Percentiles rank a stretch among this genome's conserved stretches.
Evolutionary conservation across 345 rosid species (phyloP).

Genomic region (Abelmoschus esculentus): DNA sequence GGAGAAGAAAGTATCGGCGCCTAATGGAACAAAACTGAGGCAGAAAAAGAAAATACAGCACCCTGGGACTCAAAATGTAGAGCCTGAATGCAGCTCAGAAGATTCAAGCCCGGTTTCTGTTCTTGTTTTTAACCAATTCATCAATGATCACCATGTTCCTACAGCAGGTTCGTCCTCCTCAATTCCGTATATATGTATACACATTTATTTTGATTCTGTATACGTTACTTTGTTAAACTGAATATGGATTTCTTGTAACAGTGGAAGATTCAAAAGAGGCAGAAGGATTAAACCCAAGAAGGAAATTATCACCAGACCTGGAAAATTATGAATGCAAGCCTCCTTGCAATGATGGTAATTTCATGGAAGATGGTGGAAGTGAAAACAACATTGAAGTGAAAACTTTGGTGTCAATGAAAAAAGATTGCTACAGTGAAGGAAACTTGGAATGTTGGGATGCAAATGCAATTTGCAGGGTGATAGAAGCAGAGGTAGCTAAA

Average conservation of each 20-base stretch:
- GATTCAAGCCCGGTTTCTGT: slow-evolving; percentile 90
- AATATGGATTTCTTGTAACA: neutral
- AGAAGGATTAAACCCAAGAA: slow-evolving; percentile 17
- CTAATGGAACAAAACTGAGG: too few relatives aligned
- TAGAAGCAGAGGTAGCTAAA: slow-evolving; percentile 16
- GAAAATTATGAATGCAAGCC: slow-evolving; percentile 9
- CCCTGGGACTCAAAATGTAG: slow-evolving; percentile 16
- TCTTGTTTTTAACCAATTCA: slow-evolving; percentile 55
- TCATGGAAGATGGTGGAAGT: slow-evolving; percentile 11
- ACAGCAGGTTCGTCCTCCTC: slow-evolving; percentile 30
- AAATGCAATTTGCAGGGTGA: slow-evolving; percentile 22
- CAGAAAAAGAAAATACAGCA: slow-evolving; percentile 6
- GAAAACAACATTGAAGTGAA: slow-evolving; percentile 11
- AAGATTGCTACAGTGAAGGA: neutral
- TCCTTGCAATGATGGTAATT: slow-evolving; percentile 3
- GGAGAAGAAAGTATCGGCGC: slow-evolving; percentile 12
- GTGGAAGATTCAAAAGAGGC: slow-evolving; percentile 18
- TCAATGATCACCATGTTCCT: slow-evolving; percentile 27
- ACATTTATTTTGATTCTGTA: neutral
- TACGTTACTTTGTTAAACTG: neutral
- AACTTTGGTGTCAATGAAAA: slow-evolving; percentile 11
- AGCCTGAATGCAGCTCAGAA: slow-evolving; percentile 43
- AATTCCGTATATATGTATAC: neutral
- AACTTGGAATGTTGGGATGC: slow-evolving; percentile 19
- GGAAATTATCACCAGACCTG: slow-evolving; percentile 9